phyloP scores from a whole-genome alignment of 148 eudicot genomes.

The Cornus florida region DNA sequence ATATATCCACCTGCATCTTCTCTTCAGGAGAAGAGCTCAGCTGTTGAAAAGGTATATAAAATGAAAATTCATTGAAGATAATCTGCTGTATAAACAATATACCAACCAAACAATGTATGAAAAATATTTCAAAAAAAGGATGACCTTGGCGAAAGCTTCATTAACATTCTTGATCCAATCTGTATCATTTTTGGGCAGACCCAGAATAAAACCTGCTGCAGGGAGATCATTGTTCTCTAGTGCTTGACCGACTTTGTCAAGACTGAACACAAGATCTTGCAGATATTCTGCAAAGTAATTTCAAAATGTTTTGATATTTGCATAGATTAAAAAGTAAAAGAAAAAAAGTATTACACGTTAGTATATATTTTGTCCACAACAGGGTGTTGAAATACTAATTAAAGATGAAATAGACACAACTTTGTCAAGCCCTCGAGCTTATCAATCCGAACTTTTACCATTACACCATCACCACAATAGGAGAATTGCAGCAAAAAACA shows the following conservation, averaged over 20 bases:
- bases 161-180: constrained; percentile 89
- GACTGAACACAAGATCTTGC: constrained; percentile 85
- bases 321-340: too few relatives aligned
- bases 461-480: too few relatives aligned
- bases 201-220: constrained; percentile 75
- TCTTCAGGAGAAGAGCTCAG: constrained; percentile 73
- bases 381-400: too few relatives aligned
- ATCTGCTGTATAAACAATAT: background rate
- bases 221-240: constrained; percentile 84
- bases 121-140: background rate
- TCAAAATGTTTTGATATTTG: too few relatives aligned
- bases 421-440: too few relatives aligned
- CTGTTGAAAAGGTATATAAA: constrained; percentile 29
- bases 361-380: too few relatives aligned
- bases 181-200: constrained; percentile 40
- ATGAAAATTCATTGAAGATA: background rate
- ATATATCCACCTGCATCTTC: constrained; percentile 60
- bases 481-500: too few relatives aligned
- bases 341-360: too few relatives aligned
- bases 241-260: constrained; percentile 89
- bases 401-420: too few relatives aligned
- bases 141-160: constrained; percentile 78
- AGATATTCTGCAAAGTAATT: constrained; percentile 55
- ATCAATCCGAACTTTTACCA: too few relatives aligned
- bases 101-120: background rate